These are phyloP conservation scores for Backusella mclennaniae DNA, from an alignment of 192 early-diverging fungal genomes.

Conservation along the genomic window DNA sequence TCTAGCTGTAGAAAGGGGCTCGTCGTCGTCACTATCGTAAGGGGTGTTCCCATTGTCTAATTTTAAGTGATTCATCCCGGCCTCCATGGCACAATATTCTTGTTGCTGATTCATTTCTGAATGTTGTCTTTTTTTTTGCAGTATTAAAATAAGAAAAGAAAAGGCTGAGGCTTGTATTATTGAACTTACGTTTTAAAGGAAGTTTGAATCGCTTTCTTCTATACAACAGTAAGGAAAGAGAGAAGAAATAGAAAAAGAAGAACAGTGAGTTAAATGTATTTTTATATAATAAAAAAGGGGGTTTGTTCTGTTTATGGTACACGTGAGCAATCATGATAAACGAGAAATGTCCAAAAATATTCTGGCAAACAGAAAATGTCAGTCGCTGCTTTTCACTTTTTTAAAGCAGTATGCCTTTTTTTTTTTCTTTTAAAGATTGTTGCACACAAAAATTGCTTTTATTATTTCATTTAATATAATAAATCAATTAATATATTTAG, in stretches of 20 bases:
- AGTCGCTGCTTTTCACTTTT: neutral
- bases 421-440: neutral
- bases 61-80: neutral
- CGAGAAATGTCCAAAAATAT: neutral
- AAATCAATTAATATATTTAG: neutral
- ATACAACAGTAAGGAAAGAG: neutral
- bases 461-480: neutral
- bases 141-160: neutral
- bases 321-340: neutral
- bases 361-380: neutral
- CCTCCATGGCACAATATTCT: neutral
- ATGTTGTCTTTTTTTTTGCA: neutral
- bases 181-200: neutral
- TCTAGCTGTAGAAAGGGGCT: slow-evolving; percentile 11
- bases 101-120: neutral
- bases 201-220: neutral
- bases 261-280: neutral
- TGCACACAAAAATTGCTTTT: neutral
- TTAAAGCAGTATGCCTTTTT: neutral
- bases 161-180: neutral
- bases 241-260: neutral
- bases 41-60: neutral
- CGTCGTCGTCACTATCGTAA: neutral
- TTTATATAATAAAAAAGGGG: neutral
- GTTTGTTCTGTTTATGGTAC: neutral